Evolutionary conservation across 345 rosid species (phyloP).

Genomic region (Corymbia maculata): DNA sequence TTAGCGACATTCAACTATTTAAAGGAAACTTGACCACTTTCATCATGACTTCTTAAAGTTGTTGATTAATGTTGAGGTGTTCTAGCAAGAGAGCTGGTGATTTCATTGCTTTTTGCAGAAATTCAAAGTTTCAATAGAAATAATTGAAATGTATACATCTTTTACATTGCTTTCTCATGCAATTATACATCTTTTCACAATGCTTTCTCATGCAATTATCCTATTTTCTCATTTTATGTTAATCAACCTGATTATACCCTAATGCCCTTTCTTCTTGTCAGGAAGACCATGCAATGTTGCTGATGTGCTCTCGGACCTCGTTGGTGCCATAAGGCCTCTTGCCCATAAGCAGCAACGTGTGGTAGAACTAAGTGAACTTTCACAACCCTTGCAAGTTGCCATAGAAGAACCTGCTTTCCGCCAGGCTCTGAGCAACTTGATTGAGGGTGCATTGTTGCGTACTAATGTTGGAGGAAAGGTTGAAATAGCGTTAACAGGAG

Average conservation of each 20-base stretch:
- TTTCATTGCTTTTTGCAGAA: background rate
- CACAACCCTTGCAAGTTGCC: conserved; percentile 58
- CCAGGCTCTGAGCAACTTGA: conserved; percentile 88
- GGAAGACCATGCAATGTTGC: conserved; percentile 92
- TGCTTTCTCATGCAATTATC: background rate
- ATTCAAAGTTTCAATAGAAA: background rate
- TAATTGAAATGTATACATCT: background rate
- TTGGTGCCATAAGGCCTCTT: conserved; percentile 73
- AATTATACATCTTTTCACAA: background rate
- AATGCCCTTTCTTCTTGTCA: conserved; percentile 55
- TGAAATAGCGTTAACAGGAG: conserved; percentile 54
- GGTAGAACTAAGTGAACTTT: conserved; percentile 45
- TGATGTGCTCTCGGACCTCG: conserved; percentile 63
- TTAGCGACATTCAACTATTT: background rate
- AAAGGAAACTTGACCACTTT: background rate
- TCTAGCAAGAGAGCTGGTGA: background rate
- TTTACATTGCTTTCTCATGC: background rate
- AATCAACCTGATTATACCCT: conserved; percentile 4
- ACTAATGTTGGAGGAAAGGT: conserved; percentile 75
- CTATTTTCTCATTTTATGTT: background rate
- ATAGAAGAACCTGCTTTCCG: conserved; percentile 81
- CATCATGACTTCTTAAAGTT: background rate
- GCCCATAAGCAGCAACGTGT: conserved; percentile 68
- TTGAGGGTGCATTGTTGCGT: conserved; percentile 92
- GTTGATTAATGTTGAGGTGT: background rate